phyloP scores from a whole-genome alignment of 768 basidiomycete genomes.

The Roridomyces roridus region DNA sequence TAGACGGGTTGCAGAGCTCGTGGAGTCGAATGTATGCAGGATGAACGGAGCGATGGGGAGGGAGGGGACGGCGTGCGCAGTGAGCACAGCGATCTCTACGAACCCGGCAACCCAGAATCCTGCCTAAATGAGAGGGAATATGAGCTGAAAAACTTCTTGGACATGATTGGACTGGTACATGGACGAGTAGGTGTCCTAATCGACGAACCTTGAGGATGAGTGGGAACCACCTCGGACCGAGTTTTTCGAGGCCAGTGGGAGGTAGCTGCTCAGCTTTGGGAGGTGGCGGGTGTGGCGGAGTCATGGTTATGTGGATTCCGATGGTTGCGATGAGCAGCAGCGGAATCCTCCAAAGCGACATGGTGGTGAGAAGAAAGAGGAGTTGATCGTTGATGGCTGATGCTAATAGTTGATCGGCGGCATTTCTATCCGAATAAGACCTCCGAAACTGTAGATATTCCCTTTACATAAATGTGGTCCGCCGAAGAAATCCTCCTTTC shows the following conservation, averaged over 20 bases:
- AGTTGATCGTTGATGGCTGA: no score
- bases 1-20: background rate
- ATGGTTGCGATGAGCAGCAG: conserved; percentile 29
- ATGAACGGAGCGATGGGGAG: conserved; percentile 4
- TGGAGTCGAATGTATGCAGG: conserved; percentile 15
- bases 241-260: conserved; percentile 23
- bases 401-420: no score
- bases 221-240: conserved; percentile 17
- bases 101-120: conserved; percentile 27
- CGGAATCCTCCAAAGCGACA: conserved; percentile 30
- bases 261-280: conserved; percentile 24
- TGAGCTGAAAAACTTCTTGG: background rate
- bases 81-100: conserved; percentile 27
- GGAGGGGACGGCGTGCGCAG: conserved; percentile 14
- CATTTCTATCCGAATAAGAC: no score
- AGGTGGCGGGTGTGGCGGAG: conserved; percentile 32
- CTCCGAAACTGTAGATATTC: no score
- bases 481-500: no score
- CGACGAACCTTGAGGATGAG: conserved; percentile 27
- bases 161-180: background rate
- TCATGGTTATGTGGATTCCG: conserved; percentile 32
- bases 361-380: background rate
- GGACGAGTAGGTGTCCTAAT: background rate
- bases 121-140: conserved; percentile 13
- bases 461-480: no score